These are phyloP conservation scores for Capniomyces stellatus DNA, from an alignment of 371 early-diverging fungal genomes.

Conservation along the genomic window DNA sequence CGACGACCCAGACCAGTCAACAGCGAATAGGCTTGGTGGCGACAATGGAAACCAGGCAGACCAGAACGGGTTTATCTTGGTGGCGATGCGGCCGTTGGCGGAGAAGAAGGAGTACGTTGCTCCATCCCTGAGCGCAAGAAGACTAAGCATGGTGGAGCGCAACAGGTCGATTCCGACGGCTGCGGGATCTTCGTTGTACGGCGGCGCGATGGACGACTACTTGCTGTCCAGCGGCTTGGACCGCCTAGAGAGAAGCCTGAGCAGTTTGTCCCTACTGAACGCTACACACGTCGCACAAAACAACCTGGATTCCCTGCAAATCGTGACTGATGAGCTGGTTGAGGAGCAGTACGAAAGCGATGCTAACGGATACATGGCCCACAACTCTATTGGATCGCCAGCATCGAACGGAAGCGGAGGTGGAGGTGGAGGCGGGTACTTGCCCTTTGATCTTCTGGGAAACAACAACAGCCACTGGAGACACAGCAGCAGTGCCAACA, in stretches of 20 bases:
- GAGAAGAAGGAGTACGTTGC: constrained; percentile 3
- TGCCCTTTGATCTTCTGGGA: not conserved
- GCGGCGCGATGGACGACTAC: constrained; percentile 1
- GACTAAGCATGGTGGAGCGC: constrained; percentile 2
- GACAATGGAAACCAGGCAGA: not conserved
- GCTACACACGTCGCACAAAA: not conserved
- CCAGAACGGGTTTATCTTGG: constrained; percentile 22
- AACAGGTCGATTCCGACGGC: constrained; percentile 21
- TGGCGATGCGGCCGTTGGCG: constrained; percentile 17
- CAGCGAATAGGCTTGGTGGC: constrained; percentile 7
- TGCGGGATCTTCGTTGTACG: constrained; percentile 11
- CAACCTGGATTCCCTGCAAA: not conserved
- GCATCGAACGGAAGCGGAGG: not conserved
- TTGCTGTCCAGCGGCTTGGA: constrained; percentile 10
- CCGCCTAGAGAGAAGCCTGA: constrained; percentile 16
- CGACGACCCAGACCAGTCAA: not conserved
- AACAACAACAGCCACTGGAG: not conserved
- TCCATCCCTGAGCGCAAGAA: constrained; percentile 8
- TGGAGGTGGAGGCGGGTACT: not conserved
- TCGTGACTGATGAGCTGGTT: not conserved
- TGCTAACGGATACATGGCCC: not conserved
- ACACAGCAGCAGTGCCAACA: no score
- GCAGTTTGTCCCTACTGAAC: constrained; percentile 17
- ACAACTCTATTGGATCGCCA: not conserved
- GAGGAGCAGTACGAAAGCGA: not conserved